phyloP scores from a whole-genome alignment of 768 basidiomycete genomes.

The Clitopilus hobsonii region DNA sequence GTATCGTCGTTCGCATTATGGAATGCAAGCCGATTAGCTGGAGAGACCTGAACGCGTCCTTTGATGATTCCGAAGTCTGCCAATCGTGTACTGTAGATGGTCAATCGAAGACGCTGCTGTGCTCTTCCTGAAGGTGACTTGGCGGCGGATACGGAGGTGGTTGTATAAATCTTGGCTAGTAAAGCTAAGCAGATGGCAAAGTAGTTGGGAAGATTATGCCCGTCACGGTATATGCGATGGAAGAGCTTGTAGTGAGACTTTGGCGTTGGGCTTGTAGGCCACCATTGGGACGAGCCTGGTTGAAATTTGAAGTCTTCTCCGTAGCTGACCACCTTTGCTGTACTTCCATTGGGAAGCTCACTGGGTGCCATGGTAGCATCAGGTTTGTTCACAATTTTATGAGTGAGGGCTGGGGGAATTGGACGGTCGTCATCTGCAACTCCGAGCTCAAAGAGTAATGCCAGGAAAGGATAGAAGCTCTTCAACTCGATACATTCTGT shows the following conservation, averaged over 20 bases:
- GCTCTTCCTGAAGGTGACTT: constrained; percentile 13
- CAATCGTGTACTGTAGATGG: constrained; percentile 24
- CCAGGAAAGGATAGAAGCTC: constrained; percentile 28
- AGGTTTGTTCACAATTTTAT: constrained; percentile 21
- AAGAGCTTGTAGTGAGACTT: constrained; percentile 24
- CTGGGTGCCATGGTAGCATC: constrained; percentile 3
- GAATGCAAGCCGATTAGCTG: constrained; percentile 25
- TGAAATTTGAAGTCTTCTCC: constrained; percentile 17
- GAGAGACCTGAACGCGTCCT: constrained; percentile 21
- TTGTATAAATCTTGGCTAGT: constrained; percentile 35
- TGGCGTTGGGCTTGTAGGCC: constrained; percentile 10
- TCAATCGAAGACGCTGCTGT: constrained; percentile 20
- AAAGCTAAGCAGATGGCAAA: constrained; percentile 28
- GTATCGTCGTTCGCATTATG: constrained; percentile 10
- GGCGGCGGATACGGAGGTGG: constrained; percentile 17
- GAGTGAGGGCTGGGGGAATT: constrained; percentile 19
- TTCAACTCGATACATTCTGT: constrained; percentile 29
- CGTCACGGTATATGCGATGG: constrained; percentile 27
- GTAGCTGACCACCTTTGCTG: constrained; percentile 19
- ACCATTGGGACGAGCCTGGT: constrained; percentile 17
- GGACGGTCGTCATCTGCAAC: constrained; percentile 13
- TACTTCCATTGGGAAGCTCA: constrained; percentile 1
- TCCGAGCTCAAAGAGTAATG: constrained; percentile 16
- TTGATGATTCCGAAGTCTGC: constrained; percentile 29
- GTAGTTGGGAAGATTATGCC: constrained; percentile 26